These are phyloP conservation scores for Leonotis leonurus DNA, from an alignment of 257 asterid species.

Conservation along the genomic window DNA sequence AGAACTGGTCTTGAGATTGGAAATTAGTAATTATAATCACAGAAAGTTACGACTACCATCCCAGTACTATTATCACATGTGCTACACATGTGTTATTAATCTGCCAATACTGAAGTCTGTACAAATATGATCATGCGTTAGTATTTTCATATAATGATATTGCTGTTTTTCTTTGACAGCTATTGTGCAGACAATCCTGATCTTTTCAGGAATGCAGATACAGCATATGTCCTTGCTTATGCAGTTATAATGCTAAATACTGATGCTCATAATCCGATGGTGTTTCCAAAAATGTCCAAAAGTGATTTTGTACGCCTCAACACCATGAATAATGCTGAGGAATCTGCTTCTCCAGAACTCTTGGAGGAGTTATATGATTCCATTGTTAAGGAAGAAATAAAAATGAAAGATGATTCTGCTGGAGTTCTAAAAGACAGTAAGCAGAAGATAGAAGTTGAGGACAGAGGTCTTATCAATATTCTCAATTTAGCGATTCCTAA, in stretches of 20 bases:
- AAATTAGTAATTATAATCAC: neutral
- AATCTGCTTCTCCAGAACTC: constrained; percentile 87
- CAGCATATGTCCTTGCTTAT: constrained; percentile 97
- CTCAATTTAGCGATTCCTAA: constrained; percentile 95
- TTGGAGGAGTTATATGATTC: constrained; percentile 96
- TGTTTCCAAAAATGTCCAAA: constrained; percentile 98
- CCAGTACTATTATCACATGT: neutral
- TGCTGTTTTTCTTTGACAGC: constrained; percentile 41
- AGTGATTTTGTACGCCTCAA: constrained; percentile 84
- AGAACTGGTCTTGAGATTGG: constrained; percentile 8
- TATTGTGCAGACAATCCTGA: constrained; percentile 94
- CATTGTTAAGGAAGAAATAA: constrained; percentile 86
- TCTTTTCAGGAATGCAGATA: constrained; percentile 93
- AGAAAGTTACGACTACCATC: neutral
- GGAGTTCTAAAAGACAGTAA: constrained; percentile 51
- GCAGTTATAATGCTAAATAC: constrained; percentile 98
- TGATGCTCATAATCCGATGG: constrained; percentile 99
- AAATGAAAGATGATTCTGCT: constrained; percentile 84
- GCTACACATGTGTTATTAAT: constrained; percentile 8
- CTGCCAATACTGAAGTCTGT: constrained; percentile 1
- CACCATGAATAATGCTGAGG: constrained; percentile 74
- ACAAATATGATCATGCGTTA: neutral
- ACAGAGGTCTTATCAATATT: constrained; percentile 76
- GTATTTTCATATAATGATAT: constrained; percentile 22
- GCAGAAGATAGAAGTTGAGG: constrained; percentile 77